Conservation (phyloP, 1,284 basidiomycete genomes). For the Ustanciosporium gigantosporum region DNA sequence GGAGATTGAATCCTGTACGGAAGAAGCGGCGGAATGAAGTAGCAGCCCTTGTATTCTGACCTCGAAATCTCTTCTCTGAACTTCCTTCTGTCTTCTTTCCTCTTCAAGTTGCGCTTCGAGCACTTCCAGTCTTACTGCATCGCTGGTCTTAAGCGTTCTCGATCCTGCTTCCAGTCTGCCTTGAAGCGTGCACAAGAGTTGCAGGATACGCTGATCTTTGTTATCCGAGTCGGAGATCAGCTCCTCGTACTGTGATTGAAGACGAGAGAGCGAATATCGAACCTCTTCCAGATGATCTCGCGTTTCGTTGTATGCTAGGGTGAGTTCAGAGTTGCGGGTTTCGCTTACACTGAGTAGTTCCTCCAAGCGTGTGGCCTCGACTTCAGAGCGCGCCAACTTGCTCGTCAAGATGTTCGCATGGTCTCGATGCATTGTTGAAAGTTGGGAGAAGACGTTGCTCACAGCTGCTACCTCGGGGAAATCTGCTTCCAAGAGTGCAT, state of each 20-base stretch:
- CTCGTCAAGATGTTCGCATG: not conserved
- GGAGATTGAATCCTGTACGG: too few species aligned
- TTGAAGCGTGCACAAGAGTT: too few species aligned
- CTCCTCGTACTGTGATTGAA: conserved; percentile 10
- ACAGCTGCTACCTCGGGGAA: not conserved
- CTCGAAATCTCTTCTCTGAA: conserved; percentile 22
- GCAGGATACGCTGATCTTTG: too few species aligned
- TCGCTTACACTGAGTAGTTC: too few species aligned
- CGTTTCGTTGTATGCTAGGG: not conserved
- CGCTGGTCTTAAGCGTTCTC: not conserved
- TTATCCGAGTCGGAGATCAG: conserved; percentile 8
- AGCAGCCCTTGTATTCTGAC: conserved; percentile 16
- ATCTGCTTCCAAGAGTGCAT: too few species aligned
- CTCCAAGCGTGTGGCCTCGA: not conserved
- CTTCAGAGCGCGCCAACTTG: too few species aligned
- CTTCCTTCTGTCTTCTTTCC: conserved; percentile 13
- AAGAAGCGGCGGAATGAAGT: too few species aligned
- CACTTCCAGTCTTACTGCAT: not conserved
- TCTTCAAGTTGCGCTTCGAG: conserved; percentile 12
- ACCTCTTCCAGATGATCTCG: conserved; percentile 7
- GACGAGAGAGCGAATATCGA: conserved; percentile 1
- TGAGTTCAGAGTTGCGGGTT: conserved; percentile 3
- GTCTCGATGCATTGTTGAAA: not conserved
- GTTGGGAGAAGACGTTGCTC: not conserved
- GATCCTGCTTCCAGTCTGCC: too few species aligned